Conservation (phyloP, 202 grass and related monocot species). For the Cymbopogon flexuosus region DNA sequence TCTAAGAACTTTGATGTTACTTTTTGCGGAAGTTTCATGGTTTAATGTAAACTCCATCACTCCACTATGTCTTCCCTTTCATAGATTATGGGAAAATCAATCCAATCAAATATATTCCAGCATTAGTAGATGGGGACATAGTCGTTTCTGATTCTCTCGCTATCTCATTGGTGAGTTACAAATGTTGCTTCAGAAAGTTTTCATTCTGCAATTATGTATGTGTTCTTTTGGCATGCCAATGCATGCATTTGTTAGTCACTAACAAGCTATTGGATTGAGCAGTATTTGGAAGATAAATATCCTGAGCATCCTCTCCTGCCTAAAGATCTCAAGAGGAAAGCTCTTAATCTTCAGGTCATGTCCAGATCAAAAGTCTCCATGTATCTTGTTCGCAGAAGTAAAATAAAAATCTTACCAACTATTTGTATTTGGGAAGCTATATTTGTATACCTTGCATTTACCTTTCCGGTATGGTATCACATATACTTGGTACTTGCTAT, state of each 20-base stretch:
- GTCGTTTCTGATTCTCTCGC: constrained; percentile 64
- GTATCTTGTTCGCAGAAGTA: background rate
- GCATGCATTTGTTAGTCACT: background rate
- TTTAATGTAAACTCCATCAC: background rate
- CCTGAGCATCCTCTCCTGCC: constrained; percentile 68
- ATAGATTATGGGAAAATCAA: constrained; percentile 76
- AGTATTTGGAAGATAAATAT: constrained; percentile 97
- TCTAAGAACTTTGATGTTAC: background rate
- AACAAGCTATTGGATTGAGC: constrained; percentile 28
- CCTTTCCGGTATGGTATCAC: background rate
- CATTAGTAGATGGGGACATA: constrained; percentile 56
- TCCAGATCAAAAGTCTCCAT: background rate
- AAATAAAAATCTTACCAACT: background rate
- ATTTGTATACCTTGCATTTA: background rate
- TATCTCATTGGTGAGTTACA: constrained; percentile 57
- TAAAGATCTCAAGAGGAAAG: constrained; percentile 67
- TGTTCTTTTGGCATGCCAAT: background rate
- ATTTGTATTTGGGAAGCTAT: background rate
- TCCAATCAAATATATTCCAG: constrained; percentile 69
- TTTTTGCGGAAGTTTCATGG: background rate
- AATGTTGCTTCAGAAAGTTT: constrained; percentile 26
- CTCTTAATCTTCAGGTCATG: constrained; percentile 78
- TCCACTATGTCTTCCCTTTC: background rate
- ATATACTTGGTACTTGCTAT: background rate
- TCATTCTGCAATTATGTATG: background rate